A percentile compares a stretch with the other conserved stretches of the same genome.
Conservation (phyloP, 2,329 filamentous ascomycete species). For the Scortechinia acanthostroma region DNA sequence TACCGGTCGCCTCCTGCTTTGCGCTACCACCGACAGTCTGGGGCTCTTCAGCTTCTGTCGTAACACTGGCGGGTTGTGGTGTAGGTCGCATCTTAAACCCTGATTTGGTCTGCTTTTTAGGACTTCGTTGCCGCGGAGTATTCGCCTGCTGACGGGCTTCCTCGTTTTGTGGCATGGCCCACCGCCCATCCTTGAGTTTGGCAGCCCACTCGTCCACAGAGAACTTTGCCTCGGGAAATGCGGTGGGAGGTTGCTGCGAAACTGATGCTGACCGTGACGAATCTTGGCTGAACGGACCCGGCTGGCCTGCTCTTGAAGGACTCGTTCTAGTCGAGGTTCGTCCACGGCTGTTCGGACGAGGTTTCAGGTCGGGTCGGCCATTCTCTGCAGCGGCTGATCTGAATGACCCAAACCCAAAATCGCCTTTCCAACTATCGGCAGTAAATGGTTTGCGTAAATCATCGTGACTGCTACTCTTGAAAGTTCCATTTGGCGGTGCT, state of each 20-base stretch:
- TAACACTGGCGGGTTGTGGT: constrained; percentile 21
- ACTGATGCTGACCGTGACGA: constrained; percentile 7
- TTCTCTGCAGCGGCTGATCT: no score
- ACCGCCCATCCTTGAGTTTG: constrained; percentile 20
- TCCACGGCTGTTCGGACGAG: background rate
- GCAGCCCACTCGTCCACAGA: constrained; percentile 25
- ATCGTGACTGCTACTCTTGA: background rate
- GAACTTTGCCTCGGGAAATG: constrained; percentile 23
- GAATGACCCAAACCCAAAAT: background rate
- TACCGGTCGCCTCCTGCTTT: constrained; percentile 4
- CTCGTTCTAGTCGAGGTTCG: background rate
- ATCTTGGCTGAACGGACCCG: background rate
- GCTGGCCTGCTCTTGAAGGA: background rate
- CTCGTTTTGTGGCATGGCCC: constrained; percentile 18
- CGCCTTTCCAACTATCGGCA: background rate
- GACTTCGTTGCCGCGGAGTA: constrained; percentile 16
- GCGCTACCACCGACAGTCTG: constrained; percentile 7
- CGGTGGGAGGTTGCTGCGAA: constrained; percentile 13
- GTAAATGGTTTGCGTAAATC: background rate
- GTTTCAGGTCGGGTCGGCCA: no score
- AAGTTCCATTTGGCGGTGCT: no score
- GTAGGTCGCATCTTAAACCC: constrained; percentile 14
- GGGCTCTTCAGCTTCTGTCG: constrained; percentile 26
- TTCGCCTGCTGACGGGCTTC: constrained; percentile 12
- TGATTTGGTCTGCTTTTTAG: constrained; percentile 19